Conservation (phyloP, 345 rosid genomes). For the Zanthoxylum bungeanum region DNA sequence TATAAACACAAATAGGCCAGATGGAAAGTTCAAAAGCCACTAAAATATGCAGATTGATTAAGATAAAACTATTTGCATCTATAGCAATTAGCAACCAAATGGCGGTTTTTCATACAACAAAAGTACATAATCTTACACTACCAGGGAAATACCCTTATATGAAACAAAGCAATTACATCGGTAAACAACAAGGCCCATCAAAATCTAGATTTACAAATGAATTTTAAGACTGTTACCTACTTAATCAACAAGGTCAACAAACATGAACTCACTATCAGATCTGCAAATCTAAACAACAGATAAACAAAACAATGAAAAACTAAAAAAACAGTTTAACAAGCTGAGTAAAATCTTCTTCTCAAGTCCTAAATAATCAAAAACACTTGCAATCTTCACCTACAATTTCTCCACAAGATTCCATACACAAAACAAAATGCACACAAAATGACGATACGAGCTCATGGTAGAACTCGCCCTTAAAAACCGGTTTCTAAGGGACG, state of each 20-base stretch:
- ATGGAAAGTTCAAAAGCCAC: not conserved
- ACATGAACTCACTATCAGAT: not conserved
- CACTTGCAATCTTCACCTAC: not conserved
- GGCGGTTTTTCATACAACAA: not conserved
- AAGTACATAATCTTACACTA: not conserved
- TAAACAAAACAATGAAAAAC: not conserved
- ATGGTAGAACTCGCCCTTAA: not conserved
- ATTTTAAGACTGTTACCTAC: not conserved
- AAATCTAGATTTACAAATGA: not conserved
- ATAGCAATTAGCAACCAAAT: slow-evolving; percentile 6
- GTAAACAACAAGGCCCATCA: not conserved
- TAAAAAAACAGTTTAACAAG: not conserved
- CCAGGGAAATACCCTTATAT: not conserved
- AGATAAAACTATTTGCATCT: not conserved
- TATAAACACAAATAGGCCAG: not conserved
- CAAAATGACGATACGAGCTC: not conserved
- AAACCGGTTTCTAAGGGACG: not conserved
- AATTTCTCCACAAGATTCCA: not conserved
- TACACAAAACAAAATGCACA: not conserved
- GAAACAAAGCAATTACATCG: not conserved
- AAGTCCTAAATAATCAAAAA: slow-evolving; percentile 4
- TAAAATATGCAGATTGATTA: not conserved
- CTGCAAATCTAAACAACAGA: not conserved
- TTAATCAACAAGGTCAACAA: not conserved
- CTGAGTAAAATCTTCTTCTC: too few relatives aligned